Conservation (phyloP, 1,284 basidiomycete species). For the Leccinum colubrinum region DNA sequence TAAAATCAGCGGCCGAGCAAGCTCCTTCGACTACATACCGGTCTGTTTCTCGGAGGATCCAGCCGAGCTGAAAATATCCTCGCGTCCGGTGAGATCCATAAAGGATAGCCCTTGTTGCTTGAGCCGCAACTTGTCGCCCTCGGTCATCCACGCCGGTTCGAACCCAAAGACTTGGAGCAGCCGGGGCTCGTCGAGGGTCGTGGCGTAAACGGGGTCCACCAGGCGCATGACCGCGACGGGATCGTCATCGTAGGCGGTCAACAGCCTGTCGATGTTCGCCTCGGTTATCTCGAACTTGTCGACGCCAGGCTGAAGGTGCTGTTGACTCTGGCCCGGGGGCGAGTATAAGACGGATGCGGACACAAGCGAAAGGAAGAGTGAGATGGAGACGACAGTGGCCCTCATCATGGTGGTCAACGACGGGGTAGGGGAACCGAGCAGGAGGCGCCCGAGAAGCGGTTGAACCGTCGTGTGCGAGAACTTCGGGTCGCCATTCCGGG, state of each 20-base stretch:
- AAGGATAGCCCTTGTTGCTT: slow-evolving; percentile 15
- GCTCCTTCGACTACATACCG: not conserved
- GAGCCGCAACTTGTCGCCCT: slow-evolving; percentile 22
- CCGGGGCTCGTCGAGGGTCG: slow-evolving; percentile 23
- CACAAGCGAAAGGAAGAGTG: not conserved
- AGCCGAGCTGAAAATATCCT: not conserved
- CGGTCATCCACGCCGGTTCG: slow-evolving; percentile 21
- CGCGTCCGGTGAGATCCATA: slow-evolving; percentile 20
- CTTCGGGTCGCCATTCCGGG: not conserved
- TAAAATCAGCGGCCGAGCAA: too few relatives aligned
- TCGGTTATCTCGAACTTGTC: not conserved
- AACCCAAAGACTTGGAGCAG: slow-evolving; percentile 20
- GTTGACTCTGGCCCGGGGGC: slow-evolving; percentile 1
- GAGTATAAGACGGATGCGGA: slow-evolving; percentile 1
- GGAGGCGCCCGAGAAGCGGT: not conserved
- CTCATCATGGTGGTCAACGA: not conserved
- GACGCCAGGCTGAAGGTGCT: not conserved
- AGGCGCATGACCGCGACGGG: slow-evolving; percentile 22
- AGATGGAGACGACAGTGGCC: not conserved
- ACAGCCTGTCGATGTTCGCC: slow-evolving; percentile 2
- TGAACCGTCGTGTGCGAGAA: not conserved
- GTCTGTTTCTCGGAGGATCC: slow-evolving; percentile 1
- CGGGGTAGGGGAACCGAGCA: not conserved
- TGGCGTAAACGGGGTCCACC: slow-evolving; percentile 15
- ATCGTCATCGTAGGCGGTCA: slow-evolving; percentile 13